Percentiles rank a stretch among this genome's conserved stretches.
Conservation (phyloP, 257 asterid species). For the Solanum okadae region DNA sequence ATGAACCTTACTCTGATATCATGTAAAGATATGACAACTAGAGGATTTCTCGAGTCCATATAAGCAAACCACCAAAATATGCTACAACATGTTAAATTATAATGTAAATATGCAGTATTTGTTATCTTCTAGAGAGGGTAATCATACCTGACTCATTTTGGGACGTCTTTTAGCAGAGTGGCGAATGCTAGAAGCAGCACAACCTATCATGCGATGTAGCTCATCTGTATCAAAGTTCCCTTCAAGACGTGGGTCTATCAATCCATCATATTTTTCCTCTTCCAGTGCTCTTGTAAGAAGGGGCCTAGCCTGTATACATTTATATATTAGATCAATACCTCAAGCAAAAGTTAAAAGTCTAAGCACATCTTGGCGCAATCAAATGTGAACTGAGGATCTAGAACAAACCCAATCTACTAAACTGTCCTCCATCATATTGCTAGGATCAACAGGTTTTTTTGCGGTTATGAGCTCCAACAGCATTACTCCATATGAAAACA, state of each 20-base stretch:
- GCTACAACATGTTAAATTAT: neutral
- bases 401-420: conserved; percentile 85
- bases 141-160: conserved; percentile 75
- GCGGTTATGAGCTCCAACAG: conserved; percentile 82
- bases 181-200: conserved; percentile 80
- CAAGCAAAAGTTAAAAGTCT: neutral
- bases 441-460: conserved; percentile 63
- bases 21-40: neutral
- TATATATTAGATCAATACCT: neutral
- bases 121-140: neutral
- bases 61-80: neutral
- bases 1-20: neutral
- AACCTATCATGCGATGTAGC: conserved; percentile 51
- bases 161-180: conserved; percentile 95
- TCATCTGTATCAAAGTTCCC: conserved; percentile 41
- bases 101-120: neutral
- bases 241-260: conserved; percentile 65
- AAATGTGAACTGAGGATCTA: neutral
- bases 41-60: too few relatives aligned
- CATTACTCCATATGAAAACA: conserved; percentile 92
- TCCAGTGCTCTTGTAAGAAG: conserved; percentile 47
- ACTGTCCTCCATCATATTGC: conserved; percentile 71
- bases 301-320: conserved; percentile 61
- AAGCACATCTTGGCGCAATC: neutral
- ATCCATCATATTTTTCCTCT: conserved; percentile 38